Percentiles rank a stretch among this genome's conserved stretches.
phyloP scores from a whole-genome alignment of 805 yeast species.

The Cyberlindnera japonica region DNA sequence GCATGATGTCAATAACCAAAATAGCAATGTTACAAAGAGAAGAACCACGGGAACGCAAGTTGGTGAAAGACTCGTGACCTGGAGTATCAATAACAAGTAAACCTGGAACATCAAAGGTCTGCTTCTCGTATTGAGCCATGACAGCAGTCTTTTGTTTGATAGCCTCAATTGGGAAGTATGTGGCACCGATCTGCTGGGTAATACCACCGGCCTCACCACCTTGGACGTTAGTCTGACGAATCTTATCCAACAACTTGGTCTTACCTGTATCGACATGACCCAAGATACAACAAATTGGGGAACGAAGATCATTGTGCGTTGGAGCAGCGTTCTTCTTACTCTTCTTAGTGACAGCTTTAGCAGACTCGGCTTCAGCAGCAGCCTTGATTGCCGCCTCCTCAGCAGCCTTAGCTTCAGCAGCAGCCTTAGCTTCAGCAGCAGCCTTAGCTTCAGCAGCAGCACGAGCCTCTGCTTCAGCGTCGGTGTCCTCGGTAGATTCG shows the following conservation, averaged over 20 bases:
- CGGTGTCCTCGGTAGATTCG: slow-evolving; percentile 26
- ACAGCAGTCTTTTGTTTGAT: slow-evolving; percentile 87
- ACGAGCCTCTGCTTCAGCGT: too few species aligned
- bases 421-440: slow-evolving; percentile 24
- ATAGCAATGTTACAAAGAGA: slow-evolving; percentile 99
- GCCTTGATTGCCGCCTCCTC: slow-evolving; percentile 12
- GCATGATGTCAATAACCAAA: slow-evolving; percentile 97
- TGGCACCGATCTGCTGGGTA: slow-evolving; percentile 99
- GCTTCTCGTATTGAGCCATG: slow-evolving; percentile 83
- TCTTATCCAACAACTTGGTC: slow-evolving; percentile 92
- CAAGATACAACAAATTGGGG: slow-evolving; percentile 97
- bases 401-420: slow-evolving; percentile 28
- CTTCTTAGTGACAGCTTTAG: slow-evolving; percentile 23
- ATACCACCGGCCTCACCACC: slow-evolving; percentile 99
- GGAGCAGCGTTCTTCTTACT: slow-evolving; percentile 6
- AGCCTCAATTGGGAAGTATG: slow-evolving; percentile 96
- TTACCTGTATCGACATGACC: slow-evolving; percentile 99
- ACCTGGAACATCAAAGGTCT: slow-evolving; percentile 94
- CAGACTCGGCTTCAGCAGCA: slow-evolving; percentile 14
- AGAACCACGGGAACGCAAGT: slow-evolving; percentile 97
- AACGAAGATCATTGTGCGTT: slow-evolving; percentile 66
- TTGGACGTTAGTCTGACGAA: slow-evolving; percentile 98
- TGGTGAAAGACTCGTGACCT: slow-evolving; percentile 99
- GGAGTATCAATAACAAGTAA: slow-evolving; percentile 96
- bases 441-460: slow-evolving; percentile 10